These are phyloP conservation scores for Entomortierella beljakovae DNA, from an alignment of 192 early-diverging fungal genomes.

Conservation along the genomic window DNA sequence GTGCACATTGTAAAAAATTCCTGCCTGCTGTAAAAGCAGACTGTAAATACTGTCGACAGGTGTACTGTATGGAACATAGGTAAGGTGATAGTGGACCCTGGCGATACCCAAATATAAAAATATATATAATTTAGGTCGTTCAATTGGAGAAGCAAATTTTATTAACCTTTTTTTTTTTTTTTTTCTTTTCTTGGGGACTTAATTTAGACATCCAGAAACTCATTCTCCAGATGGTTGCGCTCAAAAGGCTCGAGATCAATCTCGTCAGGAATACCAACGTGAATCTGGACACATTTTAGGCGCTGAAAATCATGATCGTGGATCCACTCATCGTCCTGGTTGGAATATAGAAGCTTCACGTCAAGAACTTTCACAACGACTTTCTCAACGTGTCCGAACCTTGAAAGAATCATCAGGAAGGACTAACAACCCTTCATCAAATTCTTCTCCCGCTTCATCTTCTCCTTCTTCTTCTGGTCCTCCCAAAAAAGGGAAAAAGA, in stretches of 20 bases:
- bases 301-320: slow-evolving; percentile 31
- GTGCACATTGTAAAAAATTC: slow-evolving; percentile 52
- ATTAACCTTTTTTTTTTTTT: background rate
- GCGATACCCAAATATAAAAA: slow-evolving; percentile 8
- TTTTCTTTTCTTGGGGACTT: background rate
- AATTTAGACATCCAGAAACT: slow-evolving; percentile 45
- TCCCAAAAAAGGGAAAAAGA: slow-evolving; percentile 31
- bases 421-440: too few species aligned
- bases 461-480: slow-evolving; percentile 3
- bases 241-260: slow-evolving; percentile 29
- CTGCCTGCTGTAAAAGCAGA: slow-evolving; percentile 47
- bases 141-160: background rate
- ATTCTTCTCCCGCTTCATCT: too few species aligned
- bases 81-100: background rate
- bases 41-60: slow-evolving; percentile 25
- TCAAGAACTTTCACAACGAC: slow-evolving; percentile 30
- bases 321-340: slow-evolving; percentile 38
- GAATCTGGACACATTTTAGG: slow-evolving; percentile 49
- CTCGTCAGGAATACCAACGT: slow-evolving; percentile 42
- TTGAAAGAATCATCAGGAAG: slow-evolving; percentile 30
- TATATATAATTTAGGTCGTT: background rate
- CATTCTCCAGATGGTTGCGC: slow-evolving; percentile 41
- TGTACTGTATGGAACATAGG: slow-evolving; percentile 54
- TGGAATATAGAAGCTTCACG: slow-evolving; percentile 32
- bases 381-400: slow-evolving; percentile 29